Evolutionary conservation across 1,139 yeast species (phyloP).

Genomic region (Pichia sp.): DNA sequence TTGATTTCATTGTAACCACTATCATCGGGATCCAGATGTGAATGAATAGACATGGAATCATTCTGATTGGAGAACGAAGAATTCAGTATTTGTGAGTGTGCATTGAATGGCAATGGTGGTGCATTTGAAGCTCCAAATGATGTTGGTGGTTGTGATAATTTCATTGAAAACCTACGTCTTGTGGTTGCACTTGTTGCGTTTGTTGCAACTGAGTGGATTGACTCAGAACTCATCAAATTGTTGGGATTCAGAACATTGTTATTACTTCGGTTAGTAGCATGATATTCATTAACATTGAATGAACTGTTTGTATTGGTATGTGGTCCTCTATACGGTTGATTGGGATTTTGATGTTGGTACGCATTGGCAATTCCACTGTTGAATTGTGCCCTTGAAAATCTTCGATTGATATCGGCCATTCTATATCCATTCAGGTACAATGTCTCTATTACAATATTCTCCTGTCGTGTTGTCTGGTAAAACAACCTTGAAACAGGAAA

Average conservation of each 20-base stretch:
- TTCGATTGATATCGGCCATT: conserved; percentile 4
- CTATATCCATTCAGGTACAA: background rate
- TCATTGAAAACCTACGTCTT: conserved; percentile 16
- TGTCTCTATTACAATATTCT: background rate
- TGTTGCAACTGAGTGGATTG: conserved; percentile 10
- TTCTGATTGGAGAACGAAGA: conserved; percentile 1
- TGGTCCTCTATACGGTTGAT: background rate
- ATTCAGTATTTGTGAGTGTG: conserved; percentile 9
- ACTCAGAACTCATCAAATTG: conserved; percentile 5
- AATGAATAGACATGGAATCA: conserved; percentile 2
- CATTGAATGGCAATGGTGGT: conserved; percentile 12
- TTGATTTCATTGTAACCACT: background rate
- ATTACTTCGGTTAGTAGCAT: background rate
- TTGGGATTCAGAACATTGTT: background rate
- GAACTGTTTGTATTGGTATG: conserved; percentile 2
- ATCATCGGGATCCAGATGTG: background rate
- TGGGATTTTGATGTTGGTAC: background rate
- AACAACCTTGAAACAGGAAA: background rate
- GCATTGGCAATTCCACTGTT: background rate
- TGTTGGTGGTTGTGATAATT: conserved; percentile 10
- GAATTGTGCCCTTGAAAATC: conserved; percentile 6
- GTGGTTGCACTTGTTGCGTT: conserved; percentile 11
- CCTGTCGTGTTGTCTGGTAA: background rate
- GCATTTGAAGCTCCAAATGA: conserved; percentile 1
- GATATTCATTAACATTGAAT: conserved; percentile 7